A percentile compares a stretch with the other conserved stretches of the same genome.
These are phyloP conservation scores for Pichia manshurica DNA, from an alignment of 805 yeast species.

Conservation along the genomic window DNA sequence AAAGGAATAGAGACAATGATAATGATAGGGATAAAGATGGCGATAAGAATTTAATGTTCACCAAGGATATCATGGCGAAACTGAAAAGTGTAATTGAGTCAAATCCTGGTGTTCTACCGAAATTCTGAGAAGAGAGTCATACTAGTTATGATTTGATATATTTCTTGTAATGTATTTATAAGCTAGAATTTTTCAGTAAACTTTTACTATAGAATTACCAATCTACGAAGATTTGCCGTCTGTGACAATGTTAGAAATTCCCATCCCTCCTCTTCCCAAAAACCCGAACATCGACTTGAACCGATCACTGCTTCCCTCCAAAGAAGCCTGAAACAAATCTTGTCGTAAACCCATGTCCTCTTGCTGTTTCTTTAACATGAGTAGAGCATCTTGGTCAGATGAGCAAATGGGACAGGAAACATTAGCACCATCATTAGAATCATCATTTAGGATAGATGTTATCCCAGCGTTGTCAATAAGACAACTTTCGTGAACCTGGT, in stretches of 20 bases:
- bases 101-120: slow-evolving; percentile 22
- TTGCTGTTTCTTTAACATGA: slow-evolving; percentile 53
- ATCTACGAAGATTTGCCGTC: no score
- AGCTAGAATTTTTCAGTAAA: no score
- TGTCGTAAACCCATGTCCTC: slow-evolving; percentile 54
- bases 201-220: no score
- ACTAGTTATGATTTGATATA: no score
- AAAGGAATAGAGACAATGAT: slow-evolving; percentile 11
- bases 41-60: slow-evolving; percentile 21
- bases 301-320: slow-evolving; percentile 52
- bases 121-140: slow-evolving; percentile 2
- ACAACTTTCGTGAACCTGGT: slow-evolving; percentile 82
- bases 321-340: slow-evolving; percentile 54
- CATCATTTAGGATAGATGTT: slow-evolving; percentile 10
- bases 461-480: slow-evolving; percentile 17
- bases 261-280: slow-evolving; percentile 85
- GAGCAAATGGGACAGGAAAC: slow-evolving; percentile 70
- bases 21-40: slow-evolving; percentile 10
- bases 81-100: slow-evolving; percentile 27
- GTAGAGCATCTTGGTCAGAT: slow-evolving; percentile 62
- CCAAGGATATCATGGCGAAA: slow-evolving; percentile 37
- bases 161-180: no score
- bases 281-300: slow-evolving; percentile 75
- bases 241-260: slow-evolving; percentile 25
- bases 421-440: neutral